Evolutionary conservation across 345 rosid genomes (phyloP).

Genomic region (Laguncularia racemosa): DNA sequence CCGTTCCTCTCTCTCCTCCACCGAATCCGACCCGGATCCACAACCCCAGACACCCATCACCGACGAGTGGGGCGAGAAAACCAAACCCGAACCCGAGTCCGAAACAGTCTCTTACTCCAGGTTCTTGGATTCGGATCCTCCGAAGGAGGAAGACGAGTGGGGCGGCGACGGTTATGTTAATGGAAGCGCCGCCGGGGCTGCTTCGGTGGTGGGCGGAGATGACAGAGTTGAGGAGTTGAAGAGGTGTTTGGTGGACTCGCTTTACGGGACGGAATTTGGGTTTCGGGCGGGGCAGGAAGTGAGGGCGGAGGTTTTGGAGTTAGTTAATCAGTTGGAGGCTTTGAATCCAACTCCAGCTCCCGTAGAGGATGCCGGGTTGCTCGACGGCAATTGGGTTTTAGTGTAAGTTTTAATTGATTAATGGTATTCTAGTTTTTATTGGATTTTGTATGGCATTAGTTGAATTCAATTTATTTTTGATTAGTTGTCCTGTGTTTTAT

Average conservation of each 20-base stretch:
- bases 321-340: slow-evolving; percentile 84
- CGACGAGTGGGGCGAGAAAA: slow-evolving; percentile 88
- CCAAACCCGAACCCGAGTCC: slow-evolving; percentile 24
- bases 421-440: no score
- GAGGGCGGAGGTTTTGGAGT: slow-evolving; percentile 81
- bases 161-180: slow-evolving; percentile 29
- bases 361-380: slow-evolving; percentile 49
- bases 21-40: slow-evolving; percentile 20
- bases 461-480: no score
- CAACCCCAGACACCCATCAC: slow-evolving; percentile 27
- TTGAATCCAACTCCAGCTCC: slow-evolving; percentile 67
- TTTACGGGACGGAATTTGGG: slow-evolving; percentile 78
- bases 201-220: slow-evolving; percentile 10
- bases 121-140: slow-evolving; percentile 64
- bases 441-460: no score
- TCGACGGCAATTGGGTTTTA: slow-evolving; percentile 90
- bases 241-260: slow-evolving; percentile 74
- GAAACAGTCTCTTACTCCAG: slow-evolving; percentile 26
- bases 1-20: slow-evolving; percentile 11
- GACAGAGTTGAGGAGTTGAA: slow-evolving; percentile 48
- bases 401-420: slow-evolving; percentile 43
- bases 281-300: slow-evolving; percentile 58
- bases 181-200: slow-evolving; percentile 24
- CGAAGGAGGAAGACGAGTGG: slow-evolving; percentile 84
- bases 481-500: no score